Percentiles rank a stretch among this genome's conserved stretches.
Conservation (phyloP, 2,329 filamentous ascomycete species). For the Tolypocladium ovalisporum region DNA sequence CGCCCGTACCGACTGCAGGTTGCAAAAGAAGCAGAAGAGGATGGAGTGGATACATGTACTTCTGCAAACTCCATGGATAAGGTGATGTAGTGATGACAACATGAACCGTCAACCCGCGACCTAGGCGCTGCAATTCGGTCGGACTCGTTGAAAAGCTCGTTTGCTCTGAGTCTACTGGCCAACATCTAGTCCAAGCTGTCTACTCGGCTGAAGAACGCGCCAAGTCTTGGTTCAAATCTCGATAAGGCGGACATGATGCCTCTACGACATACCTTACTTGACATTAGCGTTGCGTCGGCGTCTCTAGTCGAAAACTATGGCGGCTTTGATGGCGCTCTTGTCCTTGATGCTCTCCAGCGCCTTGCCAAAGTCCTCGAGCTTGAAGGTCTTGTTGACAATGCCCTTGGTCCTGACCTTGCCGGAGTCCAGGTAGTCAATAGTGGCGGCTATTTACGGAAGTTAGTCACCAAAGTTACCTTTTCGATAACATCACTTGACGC, state of each 20-base stretch:
- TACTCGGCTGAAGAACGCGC: neutral
- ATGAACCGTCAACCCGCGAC: no score
- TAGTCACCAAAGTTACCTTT: neutral
- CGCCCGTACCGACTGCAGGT: no score
- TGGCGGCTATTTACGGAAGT: conserved; percentile 21
- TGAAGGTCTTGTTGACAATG: conserved; percentile 64
- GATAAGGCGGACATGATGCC: neutral
- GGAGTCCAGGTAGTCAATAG: conserved; percentile 41
- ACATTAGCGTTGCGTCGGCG: neutral
- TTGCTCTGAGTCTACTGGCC: neutral
- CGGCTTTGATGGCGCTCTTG: conserved; percentile 65
- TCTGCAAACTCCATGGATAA: no score
- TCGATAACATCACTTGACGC: neutral
- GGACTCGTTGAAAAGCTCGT: neutral
- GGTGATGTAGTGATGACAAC: no score
- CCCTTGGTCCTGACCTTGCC: conserved; percentile 53
- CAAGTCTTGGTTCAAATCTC: neutral
- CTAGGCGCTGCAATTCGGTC: neutral
- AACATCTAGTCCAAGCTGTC: neutral
- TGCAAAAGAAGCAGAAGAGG: no score
- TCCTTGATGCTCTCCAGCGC: conserved; percentile 61
- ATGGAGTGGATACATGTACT: no score
- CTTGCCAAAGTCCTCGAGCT: conserved; percentile 61
- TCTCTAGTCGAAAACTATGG: conserved; percentile 54
- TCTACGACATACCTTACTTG: neutral